Evolutionary conservation across 2,329 filamentous ascomycete species (phyloP).

Genomic region (Colletotrichum somersetense): DNA sequence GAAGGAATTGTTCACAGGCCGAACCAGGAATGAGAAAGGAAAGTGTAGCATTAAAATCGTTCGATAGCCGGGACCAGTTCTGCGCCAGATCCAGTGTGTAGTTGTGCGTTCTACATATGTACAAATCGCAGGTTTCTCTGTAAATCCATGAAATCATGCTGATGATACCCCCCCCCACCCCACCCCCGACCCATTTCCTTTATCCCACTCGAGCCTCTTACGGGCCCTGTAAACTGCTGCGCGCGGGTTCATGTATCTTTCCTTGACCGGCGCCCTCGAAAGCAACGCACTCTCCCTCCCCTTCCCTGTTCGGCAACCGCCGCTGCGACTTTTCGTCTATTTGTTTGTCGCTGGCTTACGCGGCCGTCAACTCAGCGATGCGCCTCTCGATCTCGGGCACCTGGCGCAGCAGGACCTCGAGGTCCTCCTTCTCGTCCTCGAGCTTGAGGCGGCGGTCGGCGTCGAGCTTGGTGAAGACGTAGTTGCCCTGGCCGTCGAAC

Average conservation of each 20-base stretch:
- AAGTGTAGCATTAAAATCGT: constrained; percentile 3
- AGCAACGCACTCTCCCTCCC: neutral
- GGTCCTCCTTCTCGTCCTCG: constrained; percentile 96
- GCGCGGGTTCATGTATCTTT: neutral
- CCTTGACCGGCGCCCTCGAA: neutral
- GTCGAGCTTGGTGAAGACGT: constrained; percentile 90
- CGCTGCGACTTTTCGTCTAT: neutral
- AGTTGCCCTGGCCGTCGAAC: constrained; percentile 94
- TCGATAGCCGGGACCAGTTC: constrained; percentile 10
- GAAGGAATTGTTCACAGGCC: neutral
- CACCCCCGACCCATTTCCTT: neutral
- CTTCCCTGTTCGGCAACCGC: no score
- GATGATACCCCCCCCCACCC: neutral
- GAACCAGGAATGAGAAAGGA: neutral
- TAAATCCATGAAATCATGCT: constrained; percentile 9
- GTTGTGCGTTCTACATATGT: constrained; percentile 6
- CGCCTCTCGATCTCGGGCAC: constrained; percentile 90
- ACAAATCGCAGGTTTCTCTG: neutral
- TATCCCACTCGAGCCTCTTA: neutral
- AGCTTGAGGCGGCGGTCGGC: constrained; percentile 86
- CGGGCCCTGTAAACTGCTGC: neutral
- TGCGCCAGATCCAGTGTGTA: constrained; percentile 13
- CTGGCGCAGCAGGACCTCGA: constrained; percentile 86
- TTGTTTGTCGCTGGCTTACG: constrained; percentile 36
- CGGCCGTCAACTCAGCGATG: constrained; percentile 80